A percentile compares a stretch with the other conserved stretches of the same genome.
phyloP scores from a whole-genome alignment of 73 alveolate species.

The Paramecium pentaurelia region DNA sequence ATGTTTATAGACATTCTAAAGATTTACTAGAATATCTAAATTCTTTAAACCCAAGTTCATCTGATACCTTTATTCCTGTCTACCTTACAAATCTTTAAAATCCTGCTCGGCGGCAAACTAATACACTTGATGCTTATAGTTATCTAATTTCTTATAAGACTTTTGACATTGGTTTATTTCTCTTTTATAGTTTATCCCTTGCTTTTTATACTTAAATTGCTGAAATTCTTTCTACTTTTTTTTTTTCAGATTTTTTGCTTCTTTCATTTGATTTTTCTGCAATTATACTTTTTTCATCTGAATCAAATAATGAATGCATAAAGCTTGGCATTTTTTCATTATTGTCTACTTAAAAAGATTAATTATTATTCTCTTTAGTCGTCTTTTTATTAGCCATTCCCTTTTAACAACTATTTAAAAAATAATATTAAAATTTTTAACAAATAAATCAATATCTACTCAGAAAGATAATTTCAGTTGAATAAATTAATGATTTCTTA shows the following conservation, averaged over 20 bases:
- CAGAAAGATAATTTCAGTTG: too few relatives aligned
- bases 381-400: background rate
- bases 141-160: background rate
- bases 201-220: background rate
- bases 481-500: too few relatives aligned
- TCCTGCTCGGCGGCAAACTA: slow-evolving; percentile 38
- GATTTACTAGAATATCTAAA: background rate
- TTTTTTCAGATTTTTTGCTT: background rate
- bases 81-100: background rate
- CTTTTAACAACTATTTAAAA: background rate
- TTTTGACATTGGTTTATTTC: background rate
- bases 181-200: background rate
- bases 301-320: background rate
- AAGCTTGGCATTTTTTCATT: background rate
- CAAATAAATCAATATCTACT: background rate
- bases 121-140: background rate
- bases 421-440: too few relatives aligned
- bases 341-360: background rate
- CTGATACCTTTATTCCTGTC: background rate
- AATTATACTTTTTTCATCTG: background rate
- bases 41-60: background rate
- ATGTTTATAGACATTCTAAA: background rate
- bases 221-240: background rate
- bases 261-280: background rate
- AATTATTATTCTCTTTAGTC: background rate